A percentile compares a stretch with the other conserved stretches of the same genome.
Evolutionary conservation across 768 basidiomycete genomes (phyloP).

Genomic region (Gloeophyllum trabeum): DNA sequence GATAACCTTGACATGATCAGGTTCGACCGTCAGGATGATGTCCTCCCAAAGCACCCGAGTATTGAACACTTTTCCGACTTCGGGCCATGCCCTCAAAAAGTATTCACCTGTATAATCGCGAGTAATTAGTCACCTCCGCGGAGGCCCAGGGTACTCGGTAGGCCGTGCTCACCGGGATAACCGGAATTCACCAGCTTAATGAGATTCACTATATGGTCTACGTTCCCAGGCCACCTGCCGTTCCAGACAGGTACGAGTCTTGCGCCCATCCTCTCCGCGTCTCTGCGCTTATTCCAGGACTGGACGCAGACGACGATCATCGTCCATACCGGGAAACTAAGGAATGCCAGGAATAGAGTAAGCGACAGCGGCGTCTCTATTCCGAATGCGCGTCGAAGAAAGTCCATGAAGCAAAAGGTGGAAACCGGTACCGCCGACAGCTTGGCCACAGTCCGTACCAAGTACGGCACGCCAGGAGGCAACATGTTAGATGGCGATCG

Average conservation of each 20-base stretch:
- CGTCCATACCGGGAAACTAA: background rate
- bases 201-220: constrained; percentile 18
- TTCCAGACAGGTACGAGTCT: background rate
- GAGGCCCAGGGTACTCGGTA: constrained; percentile 21
- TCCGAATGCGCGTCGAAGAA: background rate
- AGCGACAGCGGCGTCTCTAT: background rate
- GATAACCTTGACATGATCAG: constrained; percentile 34
- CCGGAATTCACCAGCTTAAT: constrained; percentile 6
- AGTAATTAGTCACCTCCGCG: too few species aligned
- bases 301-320: background rate
- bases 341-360: background rate
- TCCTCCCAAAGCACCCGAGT: constrained; percentile 14
- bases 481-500: background rate
- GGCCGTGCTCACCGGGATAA: background rate
- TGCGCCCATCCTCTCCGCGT: background rate
- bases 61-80: constrained; percentile 12
- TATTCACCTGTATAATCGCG: too few species aligned
- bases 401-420: background rate
- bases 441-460: background rate
- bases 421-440: background rate
- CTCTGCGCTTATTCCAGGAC: background rate
- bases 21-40: constrained; percentile 31
- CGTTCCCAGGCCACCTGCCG: constrained; percentile 20
- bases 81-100: background rate
- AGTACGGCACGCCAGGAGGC: background rate